Evolutionary conservation across 2,329 filamentous ascomycete genomes (phyloP), one percentile per base, ranked within the genome.

Genomic region (Sporothrix curviconia): DNA sequence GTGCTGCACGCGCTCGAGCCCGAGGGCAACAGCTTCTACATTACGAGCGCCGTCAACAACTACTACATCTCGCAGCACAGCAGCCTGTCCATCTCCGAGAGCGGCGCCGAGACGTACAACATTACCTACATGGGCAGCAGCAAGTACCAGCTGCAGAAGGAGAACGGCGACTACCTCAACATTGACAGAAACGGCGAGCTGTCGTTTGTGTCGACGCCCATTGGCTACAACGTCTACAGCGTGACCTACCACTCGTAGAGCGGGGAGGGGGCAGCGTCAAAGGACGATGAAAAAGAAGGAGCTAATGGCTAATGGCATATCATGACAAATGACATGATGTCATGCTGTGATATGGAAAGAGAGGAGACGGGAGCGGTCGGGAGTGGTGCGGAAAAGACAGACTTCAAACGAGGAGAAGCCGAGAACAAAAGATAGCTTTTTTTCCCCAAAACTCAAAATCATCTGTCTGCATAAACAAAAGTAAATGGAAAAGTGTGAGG

Each of bases 1-100:
- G 69, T 81, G 1, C 67, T 78, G 1, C 76, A 81, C 60, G 71
- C 75, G 4, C 57, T 65, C 1, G 49, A 60, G 34, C 37, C 55
- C 1, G 66, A 68, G n/a, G 66, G 66, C 17, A 61, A 57, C 9
- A 58, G 62, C 1, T 72, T 71, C 42, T 57, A 64, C 7, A 57
- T 71, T 9, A 60, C 60, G 24, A 68, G 65, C 44, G 65, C 63
- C 42, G 46, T 58, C 8, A 61, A 66, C 44, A 55, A 58, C 22
- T 54, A 58, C 14, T 70, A 61, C 55, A 50, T 65, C 40, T 62
- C 64, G n/a, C 60, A 62, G 56, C 60, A 64, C 51, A 46, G 28
- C 3, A 60, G 59, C 36, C 59, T 66, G 42, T 60, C 61, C 4
- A 58, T 11, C 1, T 57, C 54, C 1, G 57, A 60, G 37, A 63